Base-by-base conservation (phyloP, 352 stramenopile species). In the Achlya hypogyna region DNA sequence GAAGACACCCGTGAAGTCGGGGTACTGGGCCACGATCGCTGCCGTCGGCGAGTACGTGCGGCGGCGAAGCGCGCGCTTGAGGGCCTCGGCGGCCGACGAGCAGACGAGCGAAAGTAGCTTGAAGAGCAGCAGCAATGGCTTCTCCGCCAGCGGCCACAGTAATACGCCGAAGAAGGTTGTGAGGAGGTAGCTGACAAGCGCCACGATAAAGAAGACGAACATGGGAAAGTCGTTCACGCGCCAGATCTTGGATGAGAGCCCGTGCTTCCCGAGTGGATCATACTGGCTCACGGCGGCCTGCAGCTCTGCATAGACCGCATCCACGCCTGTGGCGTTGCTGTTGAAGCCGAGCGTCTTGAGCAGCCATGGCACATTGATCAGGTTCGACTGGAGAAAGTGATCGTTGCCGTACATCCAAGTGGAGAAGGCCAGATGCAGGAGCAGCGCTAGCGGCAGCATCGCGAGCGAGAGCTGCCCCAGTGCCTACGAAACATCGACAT, bases 391-490 rank as follows among this genome's bases (percentile, higher is more conserved):
- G 62, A 93, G 75, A 28, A 93, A 74, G 0, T 82, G 68, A n/a
- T 75, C 77, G 63, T 94, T 94, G 42, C 85, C 83, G 43, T 92
- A 94, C 85, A 92, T 92, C 85, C 85, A 94, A 23, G 77, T 84
- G 0, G 85, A 92, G 60, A 94, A 91, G 1, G 31, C 81, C 32
- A 94, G 56, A 52, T 94, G 85, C n/a, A 83, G 59, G 18, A 82
- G 78, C 1, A 94, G 72, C 2, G 83, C 83, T 80, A 84, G 92
- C 0, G 85, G 85, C 22, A 94, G 31, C 18, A 91, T 53, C 5
- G 54, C 35, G 2, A 90, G 63, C 12, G 79, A 78, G 2, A 76
- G 76, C 64, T 91, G 76, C 28, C 85, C 85, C 1, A 94, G 69
- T 22, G 78, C 60, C 60, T 67, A 59, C 28, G 23, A 53, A n/a